Conservation (phyloP, 2,329 filamentous ascomycete species). For the Cercospora nicotianae region DNA sequence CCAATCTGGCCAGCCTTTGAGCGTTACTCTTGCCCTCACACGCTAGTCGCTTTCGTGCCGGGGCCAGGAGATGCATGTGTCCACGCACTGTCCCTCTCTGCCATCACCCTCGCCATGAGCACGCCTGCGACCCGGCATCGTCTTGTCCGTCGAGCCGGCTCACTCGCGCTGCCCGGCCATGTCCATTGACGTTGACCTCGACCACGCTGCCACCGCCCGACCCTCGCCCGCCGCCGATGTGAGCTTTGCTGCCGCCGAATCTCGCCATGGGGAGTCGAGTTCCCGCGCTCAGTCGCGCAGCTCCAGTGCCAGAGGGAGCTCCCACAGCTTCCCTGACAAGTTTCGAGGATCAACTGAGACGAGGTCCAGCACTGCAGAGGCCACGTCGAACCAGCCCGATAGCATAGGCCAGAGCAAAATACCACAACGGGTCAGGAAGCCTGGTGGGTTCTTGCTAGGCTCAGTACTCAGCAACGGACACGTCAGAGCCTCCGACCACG, state of each 20-base stretch:
- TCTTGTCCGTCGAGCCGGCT: not conserved
- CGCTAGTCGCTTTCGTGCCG: not conserved
- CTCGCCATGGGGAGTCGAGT: constrained; percentile 32
- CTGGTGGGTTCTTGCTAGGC: constrained; percentile 44
- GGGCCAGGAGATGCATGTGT: not conserved
- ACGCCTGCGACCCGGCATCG: constrained; percentile 8
- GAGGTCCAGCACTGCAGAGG: constrained; percentile 8
- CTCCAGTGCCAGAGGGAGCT: constrained; percentile 23
- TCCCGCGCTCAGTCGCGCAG: constrained; percentile 32
- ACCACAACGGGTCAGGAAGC: constrained; percentile 31
- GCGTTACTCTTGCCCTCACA: not conserved
- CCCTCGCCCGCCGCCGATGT: constrained; percentile 31
- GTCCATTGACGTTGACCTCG: constrained; percentile 20
- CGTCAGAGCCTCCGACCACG: constrained; percentile 2
- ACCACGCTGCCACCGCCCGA: constrained; percentile 18
- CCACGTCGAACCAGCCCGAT: constrained; percentile 8
- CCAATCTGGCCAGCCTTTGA: not conserved
- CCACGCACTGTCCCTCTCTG: not conserved
- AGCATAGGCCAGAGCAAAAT: constrained; percentile 17
- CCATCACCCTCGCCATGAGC: constrained; percentile 6
- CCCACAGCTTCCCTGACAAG: constrained; percentile 20
- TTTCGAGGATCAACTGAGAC: constrained; percentile 6
- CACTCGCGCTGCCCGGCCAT: constrained; percentile 21
- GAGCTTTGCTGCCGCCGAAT: constrained; percentile 27
- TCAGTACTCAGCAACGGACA: constrained; percentile 31